Base-by-base conservation (phyloP, 2,329 filamentous ascomycete genomes). In the Alternaria incomplexa region DNA sequence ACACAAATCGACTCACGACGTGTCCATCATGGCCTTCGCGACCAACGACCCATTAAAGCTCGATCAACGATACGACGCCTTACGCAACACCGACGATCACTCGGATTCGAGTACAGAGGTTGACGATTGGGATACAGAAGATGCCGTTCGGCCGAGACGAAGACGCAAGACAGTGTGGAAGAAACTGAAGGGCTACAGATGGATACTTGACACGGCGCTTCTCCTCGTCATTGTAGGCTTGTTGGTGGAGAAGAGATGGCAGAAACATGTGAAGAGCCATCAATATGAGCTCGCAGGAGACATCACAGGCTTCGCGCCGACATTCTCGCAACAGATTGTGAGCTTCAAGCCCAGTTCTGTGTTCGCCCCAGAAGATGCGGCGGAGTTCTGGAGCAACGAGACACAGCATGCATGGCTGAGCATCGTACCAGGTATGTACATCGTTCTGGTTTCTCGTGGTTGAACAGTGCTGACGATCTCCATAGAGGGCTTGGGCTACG, bases 271-370 rank as follows among this genome's bases (percentile, higher is more conserved):
- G 2, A 64, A 62, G 25, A 63, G 62, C 11, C 63, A 73, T 45
- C 22, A 54, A 28, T 73, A 67, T 40, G 72, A 78, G 46, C 58
- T 77, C 26, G 63, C 65, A 43, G 76, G 76, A 25, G 76, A 79
- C 32, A 60, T 78, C 1, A 73, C 75, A 23, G 75, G 75, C 6
- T 79, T 78, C 62, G 74, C 74, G 17, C 76, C 76, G n/a, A 62
- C 6, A n/a, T 79, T 79, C 55, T 74, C 73, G 2, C 75, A 78
- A 50, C 73, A 77, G 44, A 73, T 78, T 45, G 63, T 71, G 9
- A 71, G 55, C 11, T 78, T 78, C 61, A 67, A 63, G 47, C 74
- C 73, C 9, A 62, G 74, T 20, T 25, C 61, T 8, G 40, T 61
- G 0, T 78, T 77, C 57, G 72, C 71, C 20, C 77, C 77, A 1